Evolutionary conservation across 2,329 filamentous ascomycete genomes (phyloP), one percentile per base, ranked within the genome.

Genomic region (Colletotrichum musae): DNA sequence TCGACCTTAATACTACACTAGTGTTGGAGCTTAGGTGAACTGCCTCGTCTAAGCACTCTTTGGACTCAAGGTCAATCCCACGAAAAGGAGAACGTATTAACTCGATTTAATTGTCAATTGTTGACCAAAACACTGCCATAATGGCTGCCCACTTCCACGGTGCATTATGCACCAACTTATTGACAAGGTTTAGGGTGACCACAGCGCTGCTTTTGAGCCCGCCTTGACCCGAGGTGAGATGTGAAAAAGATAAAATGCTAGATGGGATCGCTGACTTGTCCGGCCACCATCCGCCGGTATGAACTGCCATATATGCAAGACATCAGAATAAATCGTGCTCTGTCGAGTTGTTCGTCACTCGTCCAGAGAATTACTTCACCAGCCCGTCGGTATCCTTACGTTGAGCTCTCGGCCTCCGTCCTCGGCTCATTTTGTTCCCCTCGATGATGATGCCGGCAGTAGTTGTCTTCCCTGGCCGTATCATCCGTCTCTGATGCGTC

Each of bases 401-500:
- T 26, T 41, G 10, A 39, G 18, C 16, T 48, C 15, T 28, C 62
- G n/a, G 26, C 7, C 41, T 50, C 56, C 24, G 41, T 26, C 39
- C 36, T 59, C 26, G 53, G 47, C n/a, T 62, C 68, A 12, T 45
- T 43, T 9, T 51, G 53, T 13, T 68, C 53, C 16, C 24, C 32
- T n/a, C 32, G 48, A 21, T 50, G 53, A 32, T 24, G 48, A 21
- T 50, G 53, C 36, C 58, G 45, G 48, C 52, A 61, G 56, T 51
- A 18, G n/a, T 43, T 66, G 21, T 66, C 67, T 32, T 67, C 67
- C 28, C 45, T 66, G n/a, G 67, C 67, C n/a, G 67, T 70, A 28
- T 70, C 67, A 16, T 70, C 67, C 32, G 67, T 70, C 57, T 70
- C 67, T 41, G 64, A 64, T n/a, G 66, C 66, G n/a, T 70, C 67